phyloP scores from a whole-genome alignment of 73 alveolate genomes.

The Stentor roeselii region DNA sequence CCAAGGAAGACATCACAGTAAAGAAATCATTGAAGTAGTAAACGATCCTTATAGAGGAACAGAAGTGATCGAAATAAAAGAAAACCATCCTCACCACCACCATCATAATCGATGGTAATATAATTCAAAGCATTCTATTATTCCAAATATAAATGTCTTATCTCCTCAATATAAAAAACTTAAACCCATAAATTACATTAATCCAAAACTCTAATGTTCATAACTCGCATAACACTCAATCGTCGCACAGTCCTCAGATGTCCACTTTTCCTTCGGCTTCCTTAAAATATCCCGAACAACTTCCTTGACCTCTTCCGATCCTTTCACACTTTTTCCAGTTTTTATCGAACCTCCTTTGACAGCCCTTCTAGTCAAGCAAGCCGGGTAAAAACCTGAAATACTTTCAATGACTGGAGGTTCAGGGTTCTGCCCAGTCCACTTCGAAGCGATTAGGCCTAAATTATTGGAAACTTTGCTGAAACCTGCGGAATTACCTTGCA shows the following conservation, averaged over 20 bases:
- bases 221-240: background rate
- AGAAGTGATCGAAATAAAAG: background rate
- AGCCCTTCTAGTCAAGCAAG: constrained; percentile 41
- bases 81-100: background rate
- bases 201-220: too few relatives aligned
- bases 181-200: too few relatives aligned
- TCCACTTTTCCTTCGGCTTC: constrained; percentile 24
- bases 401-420: constrained; percentile 91
- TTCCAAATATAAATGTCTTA: too few relatives aligned
- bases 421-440: constrained; percentile 74
- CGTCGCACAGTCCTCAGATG: background rate
- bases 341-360: background rate
- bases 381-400: constrained; percentile 66
- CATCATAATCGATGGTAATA: constrained; percentile 10
- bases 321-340: background rate
- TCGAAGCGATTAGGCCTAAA: constrained; percentile 59
- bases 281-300: background rate
- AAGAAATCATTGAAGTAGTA: background rate
- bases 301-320: background rate
- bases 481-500: constrained; percentile 62
- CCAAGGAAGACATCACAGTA: background rate
- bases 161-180: too few relatives aligned
- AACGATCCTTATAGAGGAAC: background rate
- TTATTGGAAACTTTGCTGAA: constrained; percentile 50
- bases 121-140: too few relatives aligned